Percentiles rank a stretch among this genome's conserved stretches.
Evolutionary conservation across 2,329 filamentous ascomycete species (phyloP).

Genomic region (Zymoseptoria passerinii): DNA sequence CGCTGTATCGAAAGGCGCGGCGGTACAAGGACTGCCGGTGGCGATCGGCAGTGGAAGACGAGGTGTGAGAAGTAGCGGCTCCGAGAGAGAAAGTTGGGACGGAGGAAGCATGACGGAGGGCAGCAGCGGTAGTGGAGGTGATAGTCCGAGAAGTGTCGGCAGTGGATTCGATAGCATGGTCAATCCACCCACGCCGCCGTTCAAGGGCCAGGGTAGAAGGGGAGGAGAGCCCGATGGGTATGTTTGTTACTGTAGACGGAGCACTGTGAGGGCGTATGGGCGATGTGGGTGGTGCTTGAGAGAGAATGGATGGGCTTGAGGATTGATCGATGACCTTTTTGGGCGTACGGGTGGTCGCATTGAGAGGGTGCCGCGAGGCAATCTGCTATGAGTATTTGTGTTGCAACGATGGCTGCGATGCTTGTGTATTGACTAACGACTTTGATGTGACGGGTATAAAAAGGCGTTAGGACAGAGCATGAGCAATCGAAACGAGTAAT

Average conservation of each 20-base stretch:
- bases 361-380: slow-evolving; percentile 22
- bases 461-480: not conserved
- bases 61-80: slow-evolving; percentile 34
- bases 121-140: slow-evolving; percentile 40
- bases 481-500: not conserved
- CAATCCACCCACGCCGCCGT: slow-evolving; percentile 12
- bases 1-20: slow-evolving; percentile 22
- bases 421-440: not conserved
- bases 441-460: not conserved
- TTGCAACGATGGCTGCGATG: not conserved
- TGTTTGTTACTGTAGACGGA: slow-evolving; percentile 29
- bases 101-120: slow-evolving; percentile 37
- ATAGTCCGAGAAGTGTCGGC: slow-evolving; percentile 45
- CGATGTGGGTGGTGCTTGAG: slow-evolving; percentile 36
- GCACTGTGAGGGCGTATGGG: slow-evolving; percentile 33
- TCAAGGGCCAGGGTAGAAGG: not conserved
- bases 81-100: slow-evolving; percentile 36
- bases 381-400: slow-evolving; percentile 2
- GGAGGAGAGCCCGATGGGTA: slow-evolving; percentile 15
- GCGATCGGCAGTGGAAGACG: slow-evolving; percentile 55
- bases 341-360: not conserved
- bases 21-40: slow-evolving; percentile 54
- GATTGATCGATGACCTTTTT: not conserved
- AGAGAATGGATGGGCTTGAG: slow-evolving; percentile 33
- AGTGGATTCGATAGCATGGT: slow-evolving; percentile 35